Base-by-base conservation (phyloP, 2,329 filamentous ascomycete genomes). In the Torrubiella hemipterigena region DNA sequence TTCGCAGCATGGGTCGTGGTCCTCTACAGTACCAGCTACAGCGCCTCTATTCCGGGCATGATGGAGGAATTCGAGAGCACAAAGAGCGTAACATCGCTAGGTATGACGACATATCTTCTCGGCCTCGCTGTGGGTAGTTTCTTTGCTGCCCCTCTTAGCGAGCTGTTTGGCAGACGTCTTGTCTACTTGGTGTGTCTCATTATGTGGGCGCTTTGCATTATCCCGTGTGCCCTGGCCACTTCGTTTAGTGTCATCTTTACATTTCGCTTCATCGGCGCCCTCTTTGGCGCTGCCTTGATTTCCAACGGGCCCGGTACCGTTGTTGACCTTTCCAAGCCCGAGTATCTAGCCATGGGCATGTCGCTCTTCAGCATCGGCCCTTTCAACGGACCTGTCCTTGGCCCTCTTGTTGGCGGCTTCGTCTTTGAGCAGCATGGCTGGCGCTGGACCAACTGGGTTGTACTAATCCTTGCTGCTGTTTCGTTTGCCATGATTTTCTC, bases 291-390 rank as follows among this genome's bases (percentile, higher is more conserved):
- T 6, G 83, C 81, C 25, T 81, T 93, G 73, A 77, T 94, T 17
- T 74, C 77, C 10, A 93, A 93, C 48, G 74, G 80, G 2, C 84
- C 86, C 0, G 87, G 86, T 3, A 84, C 78, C 7, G 71, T 94
- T 9, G 77, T 81, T 17, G 87, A 95, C 51, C 78, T 94, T 30
- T 76, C 83, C n/a, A 67, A 69, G 11, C 82, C 89, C 27, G 75
- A 93, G 29, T 75, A 81, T 45, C 75, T 87, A 12, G 83, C 84
- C 3, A 58, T 91, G n/a, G 79, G 79, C 25, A 84, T 94, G 55
- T 83, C 77, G 5, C 65, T 93, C 20, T 94, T 85, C 76, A 73
- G 69, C 38, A 75, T 94, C 32, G 86, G 84, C 0, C 86, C 87
- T 0, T 70, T 93, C 51, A 93, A 93, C 47, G 86, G 81, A 12